These are phyloP conservation scores for Cryptosporidium canis DNA, from an alignment of 169 alveolate species.

Conservation along the genomic window DNA sequence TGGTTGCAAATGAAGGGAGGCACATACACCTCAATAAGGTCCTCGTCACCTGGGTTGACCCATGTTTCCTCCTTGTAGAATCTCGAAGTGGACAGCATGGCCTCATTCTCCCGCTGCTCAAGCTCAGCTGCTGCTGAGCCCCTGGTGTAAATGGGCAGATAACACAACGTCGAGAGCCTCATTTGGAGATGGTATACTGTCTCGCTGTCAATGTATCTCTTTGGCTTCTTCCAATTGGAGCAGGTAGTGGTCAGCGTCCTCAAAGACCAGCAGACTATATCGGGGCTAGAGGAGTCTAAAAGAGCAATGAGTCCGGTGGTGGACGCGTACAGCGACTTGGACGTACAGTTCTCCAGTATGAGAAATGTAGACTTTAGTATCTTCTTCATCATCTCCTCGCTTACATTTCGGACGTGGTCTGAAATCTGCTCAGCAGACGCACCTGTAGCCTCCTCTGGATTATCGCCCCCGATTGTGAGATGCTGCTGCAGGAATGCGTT, in stretches of 20 bases:
- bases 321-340: conserved; percentile 56
- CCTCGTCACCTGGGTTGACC: conserved; percentile 46
- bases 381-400: conserved; percentile 59
- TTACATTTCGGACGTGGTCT: conserved; percentile 13
- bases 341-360: conserved; percentile 59
- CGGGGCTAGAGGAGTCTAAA: conserved; percentile 62
- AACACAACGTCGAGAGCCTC: conserved; percentile 59
- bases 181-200: conserved; percentile 68
- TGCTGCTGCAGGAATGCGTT: conserved; percentile 28
- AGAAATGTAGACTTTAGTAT: conserved; percentile 59
- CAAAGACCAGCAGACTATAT: conserved; percentile 70
- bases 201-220: conserved; percentile 42
- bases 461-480: neutral
- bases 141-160: conserved; percentile 29
- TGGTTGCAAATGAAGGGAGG: conserved; percentile 69
- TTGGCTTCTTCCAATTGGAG: conserved; percentile 71
- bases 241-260: conserved; percentile 63
- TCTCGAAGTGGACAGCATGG: neutral
- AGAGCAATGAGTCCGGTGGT: conserved; percentile 62
- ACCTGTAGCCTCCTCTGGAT: neutral
- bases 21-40: conserved; percentile 38
- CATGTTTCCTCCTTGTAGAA: conserved; percentile 52
- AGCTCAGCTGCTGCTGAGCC: neutral
- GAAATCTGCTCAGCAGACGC: neutral
- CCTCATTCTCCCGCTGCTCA: neutral